Conservation (phyloP, 495 filamentous ascomycete species). For the Daldinia bambusicola region DNA sequence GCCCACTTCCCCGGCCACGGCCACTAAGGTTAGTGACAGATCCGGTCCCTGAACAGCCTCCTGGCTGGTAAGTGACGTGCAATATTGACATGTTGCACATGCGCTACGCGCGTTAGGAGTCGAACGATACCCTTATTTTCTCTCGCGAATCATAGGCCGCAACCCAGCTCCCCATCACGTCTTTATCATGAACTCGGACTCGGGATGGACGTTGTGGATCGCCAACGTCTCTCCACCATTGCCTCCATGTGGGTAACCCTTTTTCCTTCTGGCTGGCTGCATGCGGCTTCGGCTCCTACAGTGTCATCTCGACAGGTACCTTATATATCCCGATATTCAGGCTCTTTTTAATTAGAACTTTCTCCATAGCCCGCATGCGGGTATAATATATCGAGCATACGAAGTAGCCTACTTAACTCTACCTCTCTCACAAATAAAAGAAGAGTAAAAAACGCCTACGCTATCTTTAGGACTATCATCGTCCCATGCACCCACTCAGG, state of each 20-base stretch:
- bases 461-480: conserved; percentile 2
- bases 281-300: conserved; percentile 29
- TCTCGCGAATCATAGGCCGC: conserved; percentile 1
- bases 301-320: not conserved
- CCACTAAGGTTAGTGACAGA: conserved; percentile 39
- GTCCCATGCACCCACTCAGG: conserved; percentile 29
- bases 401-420: conserved; percentile 9
- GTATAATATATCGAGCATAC: conserved; percentile 7
- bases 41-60: conserved; percentile 30
- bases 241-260: conserved; percentile 30
- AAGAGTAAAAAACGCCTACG: not conserved
- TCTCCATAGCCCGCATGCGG: conserved; percentile 1
- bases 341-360: conserved; percentile 3
- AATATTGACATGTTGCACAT: conserved; percentile 30
- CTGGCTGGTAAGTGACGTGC: conserved; percentile 16
- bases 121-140: conserved; percentile 1
- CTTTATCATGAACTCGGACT: conserved; percentile 16
- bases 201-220: conserved; percentile 19
- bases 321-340: conserved; percentile 17
- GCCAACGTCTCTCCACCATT: conserved; percentile 19
- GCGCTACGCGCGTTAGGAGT: conserved; percentile 6
- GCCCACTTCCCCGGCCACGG: conserved; percentile 14
- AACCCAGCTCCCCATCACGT: not conserved
- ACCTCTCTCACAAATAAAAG: not conserved
- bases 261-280: conserved; percentile 25